Percentiles rank a stretch among this genome's conserved stretches.
phyloP scores from a whole-genome alignment of 2,329 filamentous ascomycete species.

The Coleophoma crateriformis region DNA sequence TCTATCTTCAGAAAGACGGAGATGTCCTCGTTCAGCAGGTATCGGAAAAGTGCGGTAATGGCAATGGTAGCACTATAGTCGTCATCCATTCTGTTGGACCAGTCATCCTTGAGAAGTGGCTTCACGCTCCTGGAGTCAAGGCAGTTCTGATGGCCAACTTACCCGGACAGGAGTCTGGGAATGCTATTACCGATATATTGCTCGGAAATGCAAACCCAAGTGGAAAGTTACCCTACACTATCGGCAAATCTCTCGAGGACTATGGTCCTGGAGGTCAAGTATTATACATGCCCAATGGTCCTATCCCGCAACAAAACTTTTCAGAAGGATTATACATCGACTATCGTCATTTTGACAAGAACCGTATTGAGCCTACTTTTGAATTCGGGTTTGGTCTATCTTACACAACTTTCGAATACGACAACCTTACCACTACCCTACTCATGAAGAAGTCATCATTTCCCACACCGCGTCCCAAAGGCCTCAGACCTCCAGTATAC shows the following conservation, averaged over 20 bases:
- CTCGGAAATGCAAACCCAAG: constrained; percentile 69
- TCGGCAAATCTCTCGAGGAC: constrained; percentile 68
- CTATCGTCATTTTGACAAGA: constrained; percentile 82
- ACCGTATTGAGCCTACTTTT: constrained; percentile 68
- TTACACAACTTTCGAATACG: constrained; percentile 57
- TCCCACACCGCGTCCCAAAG: constrained; percentile 28
- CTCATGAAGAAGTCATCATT: constrained; percentile 30
- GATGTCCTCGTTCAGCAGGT: constrained; percentile 70
- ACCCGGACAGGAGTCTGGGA: constrained; percentile 81
- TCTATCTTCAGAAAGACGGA: constrained; percentile 71
- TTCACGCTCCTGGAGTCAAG: constrained; percentile 71
- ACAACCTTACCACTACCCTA: constrained; percentile 35
- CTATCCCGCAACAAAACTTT: constrained; percentile 78
- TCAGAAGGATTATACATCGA: constrained; percentile 81
- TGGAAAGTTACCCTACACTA: constrained; percentile 80
- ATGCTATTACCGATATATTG: constrained; percentile 72
- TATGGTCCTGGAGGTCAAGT: constrained; percentile 70
- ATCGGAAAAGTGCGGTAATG: constrained; percentile 59
- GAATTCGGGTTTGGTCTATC: constrained; percentile 82
- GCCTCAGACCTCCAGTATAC: constrained; percentile 40
- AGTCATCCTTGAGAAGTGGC: constrained; percentile 73
- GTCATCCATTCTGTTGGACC: constrained; percentile 84
- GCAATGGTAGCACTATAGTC: constrained; percentile 67
- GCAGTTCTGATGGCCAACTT: constrained; percentile 79
- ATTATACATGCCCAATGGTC: constrained; percentile 61